Percentiles rank a stretch among this genome's conserved stretches.
Evolutionary conservation across 2,329 filamentous ascomycete species (phyloP).

Genomic region (Fusarium circinatum): DNA sequence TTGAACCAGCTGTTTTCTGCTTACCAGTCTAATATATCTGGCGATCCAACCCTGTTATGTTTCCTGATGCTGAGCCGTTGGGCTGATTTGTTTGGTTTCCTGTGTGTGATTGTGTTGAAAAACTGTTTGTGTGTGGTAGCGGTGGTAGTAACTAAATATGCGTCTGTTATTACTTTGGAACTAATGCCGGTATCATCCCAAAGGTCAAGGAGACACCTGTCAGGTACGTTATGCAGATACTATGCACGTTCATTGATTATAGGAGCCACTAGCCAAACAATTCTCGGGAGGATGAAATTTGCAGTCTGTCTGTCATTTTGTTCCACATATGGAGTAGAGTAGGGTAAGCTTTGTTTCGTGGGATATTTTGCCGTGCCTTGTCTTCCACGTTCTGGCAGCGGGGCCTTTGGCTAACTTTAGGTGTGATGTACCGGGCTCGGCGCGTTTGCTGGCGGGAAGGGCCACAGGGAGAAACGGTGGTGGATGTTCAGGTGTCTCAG

Average conservation of each 20-base stretch:
- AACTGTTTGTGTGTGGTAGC: not conserved
- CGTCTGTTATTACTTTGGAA: not conserved
- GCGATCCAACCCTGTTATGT: not conserved
- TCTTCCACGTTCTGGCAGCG: slow-evolving; percentile 23
- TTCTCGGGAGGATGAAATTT: slow-evolving; percentile 6
- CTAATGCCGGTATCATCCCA: slow-evolving; percentile 19
- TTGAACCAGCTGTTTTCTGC: slow-evolving; percentile 7
- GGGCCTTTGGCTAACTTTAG: not conserved
- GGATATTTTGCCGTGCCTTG: slow-evolving; percentile 28
- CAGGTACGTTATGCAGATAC: slow-evolving; percentile 30
- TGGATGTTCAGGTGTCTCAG: slow-evolving; percentile 37
- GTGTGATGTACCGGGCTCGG: not conserved
- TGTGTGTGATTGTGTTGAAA: not conserved
- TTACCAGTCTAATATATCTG: not conserved
- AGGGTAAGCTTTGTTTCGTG: slow-evolving; percentile 35
- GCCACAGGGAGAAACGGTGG: slow-evolving; percentile 25
- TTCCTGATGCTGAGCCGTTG: not conserved
- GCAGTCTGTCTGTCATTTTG: not conserved
- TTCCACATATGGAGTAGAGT: not conserved
- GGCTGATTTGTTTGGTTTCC: slow-evolving; percentile 11
- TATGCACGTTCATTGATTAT: not conserved
- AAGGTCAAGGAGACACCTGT: slow-evolving; percentile 10
- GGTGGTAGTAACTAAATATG: not conserved
- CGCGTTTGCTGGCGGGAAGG: slow-evolving; percentile 3
- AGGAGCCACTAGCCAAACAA: not conserved